Conservation (phyloP, 768 basidiomycete genomes). For the Pulveroboletus ravenelii region DNA sequence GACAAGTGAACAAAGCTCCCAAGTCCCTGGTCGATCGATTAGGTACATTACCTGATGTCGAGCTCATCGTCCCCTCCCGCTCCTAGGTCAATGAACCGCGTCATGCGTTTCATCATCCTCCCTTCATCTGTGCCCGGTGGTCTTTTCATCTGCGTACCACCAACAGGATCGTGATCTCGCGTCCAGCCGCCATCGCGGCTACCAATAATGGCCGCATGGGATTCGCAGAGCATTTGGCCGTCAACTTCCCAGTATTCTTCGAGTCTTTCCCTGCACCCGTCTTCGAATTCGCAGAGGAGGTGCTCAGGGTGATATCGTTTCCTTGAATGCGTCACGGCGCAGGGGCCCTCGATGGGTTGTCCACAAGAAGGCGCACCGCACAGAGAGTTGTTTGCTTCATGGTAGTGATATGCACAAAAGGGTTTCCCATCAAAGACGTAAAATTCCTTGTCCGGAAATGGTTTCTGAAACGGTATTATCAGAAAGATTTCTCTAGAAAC, state of each 20-base stretch:
- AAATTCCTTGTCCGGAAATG: constrained; percentile 88
- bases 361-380: constrained; percentile 77
- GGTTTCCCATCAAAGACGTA: constrained; percentile 91
- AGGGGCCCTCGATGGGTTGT: constrained; percentile 90
- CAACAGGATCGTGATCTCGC: constrained; percentile 11
- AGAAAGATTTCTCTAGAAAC: not conserved
- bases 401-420: constrained; percentile 88
- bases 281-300: constrained; percentile 72
- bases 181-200: constrained; percentile 21
- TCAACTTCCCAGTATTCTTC: constrained; percentile 91
- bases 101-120: constrained; percentile 71
- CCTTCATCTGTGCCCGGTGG: constrained; percentile 31
- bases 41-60: constrained; percentile 31
- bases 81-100: constrained; percentile 73
- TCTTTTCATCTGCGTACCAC: constrained; percentile 6
- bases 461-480: constrained; percentile 47
- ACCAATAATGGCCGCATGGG: constrained; percentile 49
- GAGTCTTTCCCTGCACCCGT: constrained; percentile 49
- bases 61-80: constrained; percentile 25
- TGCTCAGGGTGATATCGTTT: constrained; percentile 87
- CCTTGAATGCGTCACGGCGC: constrained; percentile 79
- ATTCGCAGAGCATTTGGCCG: constrained; percentile 80
- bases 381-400: constrained; percentile 85
- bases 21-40: constrained; percentile 17
- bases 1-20: not conserved